These are phyloP conservation scores for Thymus quinquecostatus DNA, from an alignment of 257 asterid genomes.

Conservation along the genomic window DNA sequence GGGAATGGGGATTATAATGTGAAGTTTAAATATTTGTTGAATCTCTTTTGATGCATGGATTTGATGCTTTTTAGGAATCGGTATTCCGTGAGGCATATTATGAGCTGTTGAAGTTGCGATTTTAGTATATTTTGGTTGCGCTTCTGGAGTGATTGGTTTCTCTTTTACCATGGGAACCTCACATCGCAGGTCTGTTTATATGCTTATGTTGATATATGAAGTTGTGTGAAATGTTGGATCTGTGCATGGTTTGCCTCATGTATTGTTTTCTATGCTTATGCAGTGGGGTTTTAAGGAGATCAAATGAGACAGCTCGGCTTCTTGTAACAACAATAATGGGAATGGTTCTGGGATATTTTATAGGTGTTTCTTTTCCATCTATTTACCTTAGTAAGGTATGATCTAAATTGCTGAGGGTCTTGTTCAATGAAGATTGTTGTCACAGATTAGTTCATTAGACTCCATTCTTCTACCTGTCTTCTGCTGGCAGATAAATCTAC, in stretches of 20 bases:
- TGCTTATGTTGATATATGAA: constrained; percentile 13
- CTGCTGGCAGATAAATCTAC: constrained; percentile 70
- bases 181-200: constrained; percentile 70
- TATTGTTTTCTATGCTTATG: constrained; percentile 32
- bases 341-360: constrained; percentile 84
- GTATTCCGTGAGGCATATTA: constrained; percentile 27
- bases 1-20: neutral
- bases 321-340: constrained; percentile 80
- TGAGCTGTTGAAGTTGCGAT: constrained; percentile 39
- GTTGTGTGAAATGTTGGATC: constrained; percentile 1
- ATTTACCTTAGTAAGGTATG: constrained; percentile 79
- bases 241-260: constrained; percentile 21
- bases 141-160: constrained; percentile 53
- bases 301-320: constrained; percentile 79
- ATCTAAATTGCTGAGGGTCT: constrained; percentile 4
- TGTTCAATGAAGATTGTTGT: constrained; percentile 17
- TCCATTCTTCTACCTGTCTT: constrained; percentile 19
- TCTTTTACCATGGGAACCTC: constrained; percentile 71
- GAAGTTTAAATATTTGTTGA: constrained; percentile 19
- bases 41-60: neutral
- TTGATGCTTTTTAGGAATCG: constrained; percentile 40
- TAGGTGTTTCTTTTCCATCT: constrained; percentile 90
- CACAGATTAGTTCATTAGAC: constrained; percentile 22
- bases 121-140: constrained; percentile 36
- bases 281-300: constrained; percentile 81